These are phyloP conservation scores for Hebeloma cylindrosporum DNA, from an alignment of 768 basidiomycete species.

Conservation along the genomic window DNA sequence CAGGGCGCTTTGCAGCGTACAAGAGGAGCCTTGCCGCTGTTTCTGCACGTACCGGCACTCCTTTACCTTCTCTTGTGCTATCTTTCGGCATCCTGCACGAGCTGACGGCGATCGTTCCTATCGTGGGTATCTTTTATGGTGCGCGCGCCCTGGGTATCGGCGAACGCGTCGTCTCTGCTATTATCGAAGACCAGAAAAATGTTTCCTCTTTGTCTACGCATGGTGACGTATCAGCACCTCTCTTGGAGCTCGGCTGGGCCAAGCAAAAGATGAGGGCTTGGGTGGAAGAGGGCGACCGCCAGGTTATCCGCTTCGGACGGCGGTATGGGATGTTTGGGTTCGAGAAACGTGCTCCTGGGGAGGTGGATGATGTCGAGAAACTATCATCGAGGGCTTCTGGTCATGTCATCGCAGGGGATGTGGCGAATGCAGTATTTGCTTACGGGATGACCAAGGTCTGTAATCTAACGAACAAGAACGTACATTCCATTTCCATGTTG, in stretches of 20 bases:
- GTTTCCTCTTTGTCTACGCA: neutral
- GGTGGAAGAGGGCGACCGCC: slow-evolving; percentile 76
- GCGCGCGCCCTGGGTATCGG: slow-evolving; percentile 71
- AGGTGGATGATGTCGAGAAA: slow-evolving; percentile 24
- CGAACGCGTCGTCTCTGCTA: slow-evolving; percentile 52
- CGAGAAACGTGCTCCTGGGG: slow-evolving; percentile 46
- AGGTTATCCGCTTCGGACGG: slow-evolving; percentile 68
- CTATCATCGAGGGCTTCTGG: slow-evolving; percentile 29
- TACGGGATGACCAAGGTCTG: slow-evolving; percentile 78
- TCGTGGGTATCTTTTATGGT: slow-evolving; percentile 71
- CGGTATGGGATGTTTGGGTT: slow-evolving; percentile 84
- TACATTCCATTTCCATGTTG: neutral
- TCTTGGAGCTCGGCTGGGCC: slow-evolving; percentile 35
- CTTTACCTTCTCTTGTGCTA: slow-evolving; percentile 70
- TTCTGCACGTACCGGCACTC: slow-evolving; percentile 69
- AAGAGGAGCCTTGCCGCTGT: slow-evolving; percentile 55
- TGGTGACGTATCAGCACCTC: neutral
- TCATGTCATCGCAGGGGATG: slow-evolving; percentile 67
- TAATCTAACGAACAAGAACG: no score
- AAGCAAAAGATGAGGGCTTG: slow-evolving; percentile 49
- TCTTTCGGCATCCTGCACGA: slow-evolving; percentile 89
- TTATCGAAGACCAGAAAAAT: slow-evolving; percentile 25
- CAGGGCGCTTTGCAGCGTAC: slow-evolving; percentile 46
- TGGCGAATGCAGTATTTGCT: slow-evolving; percentile 80
- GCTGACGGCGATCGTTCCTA: slow-evolving; percentile 74